phyloP scores from a whole-genome alignment of 2,329 filamentous ascomycete genomes.

The Fusarium xyrophilum region DNA sequence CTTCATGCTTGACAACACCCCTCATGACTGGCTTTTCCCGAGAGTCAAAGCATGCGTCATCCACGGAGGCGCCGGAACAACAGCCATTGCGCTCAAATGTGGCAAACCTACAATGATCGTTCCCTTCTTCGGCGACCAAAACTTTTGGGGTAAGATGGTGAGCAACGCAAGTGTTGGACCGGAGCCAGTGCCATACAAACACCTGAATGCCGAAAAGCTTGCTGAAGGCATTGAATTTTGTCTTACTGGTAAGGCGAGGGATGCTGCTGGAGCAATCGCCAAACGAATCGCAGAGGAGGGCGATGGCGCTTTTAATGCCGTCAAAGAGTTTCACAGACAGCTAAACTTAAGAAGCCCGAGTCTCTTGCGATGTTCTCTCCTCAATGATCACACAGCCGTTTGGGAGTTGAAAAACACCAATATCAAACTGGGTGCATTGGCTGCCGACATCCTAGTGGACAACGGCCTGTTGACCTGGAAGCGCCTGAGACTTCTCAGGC shows the following conservation, averaged over 20 bases:
- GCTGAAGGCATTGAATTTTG: conserved; percentile 75
- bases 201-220: conserved; percentile 67
- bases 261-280: conserved; percentile 66
- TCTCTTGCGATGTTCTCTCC: conserved; percentile 70
- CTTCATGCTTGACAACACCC: conserved; percentile 75
- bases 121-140: conserved; percentile 81
- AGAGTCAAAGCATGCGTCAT: conserved; percentile 71
- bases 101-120: conserved; percentile 77
- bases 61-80: conserved; percentile 80
- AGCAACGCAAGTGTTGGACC: conserved; percentile 69
- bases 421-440: conserved; percentile 67
- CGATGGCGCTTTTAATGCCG: conserved; percentile 74
- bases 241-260: conserved; percentile 65
- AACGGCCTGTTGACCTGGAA: conserved; percentile 68
- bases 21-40: conserved; percentile 80
- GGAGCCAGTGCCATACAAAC: conserved; percentile 71
- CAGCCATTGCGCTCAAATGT: conserved; percentile 74
- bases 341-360: conserved; percentile 59
- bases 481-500: conserved; percentile 67
- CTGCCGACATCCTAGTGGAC: conserved; percentile 69
- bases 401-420: conserved; percentile 70
- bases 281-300: conserved; percentile 67
- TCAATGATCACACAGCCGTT: conserved; percentile 67
- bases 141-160: conserved; percentile 79
- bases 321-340: conserved; percentile 69